Base-by-base conservation (phyloP, 257 asterid genomes). In the Coffea eugenioides region DNA sequence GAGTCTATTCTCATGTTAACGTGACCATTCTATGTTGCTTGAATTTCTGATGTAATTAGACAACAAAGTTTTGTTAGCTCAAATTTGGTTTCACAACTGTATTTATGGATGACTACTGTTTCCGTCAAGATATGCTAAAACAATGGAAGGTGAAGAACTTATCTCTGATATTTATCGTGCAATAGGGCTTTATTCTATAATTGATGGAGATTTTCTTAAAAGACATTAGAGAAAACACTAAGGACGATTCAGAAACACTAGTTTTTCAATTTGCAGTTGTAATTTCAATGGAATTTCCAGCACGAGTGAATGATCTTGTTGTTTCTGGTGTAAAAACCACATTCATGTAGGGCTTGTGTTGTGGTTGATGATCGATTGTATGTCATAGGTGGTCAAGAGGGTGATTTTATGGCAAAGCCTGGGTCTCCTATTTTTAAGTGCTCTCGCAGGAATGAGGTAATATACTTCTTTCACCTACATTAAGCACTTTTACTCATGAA, bases 321-420 rank as follows among this genome's bases (percentile, higher is more conserved):
- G 23, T 49, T 49, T 43, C 46, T 59, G 64, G 16, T 74, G 43
- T 81, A 25, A 78, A 74, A 27, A 76, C 79, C 72, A 18, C 52
- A 77, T 77, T 74, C 54, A 16, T 85, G 89, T 82, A 94, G 98
- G 93, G 90, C 97, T 59, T 91, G 97, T 85, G 89, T 92, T 70
- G 97, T 91, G 77, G 87, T 82, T 80, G 80, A 91, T 82, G 98
- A 91, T 80, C 85, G 75, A 16, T 81, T 94, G 79, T 93, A 92
- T 85, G 87, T 87, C 84, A 78, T 91, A 69, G 97, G 96, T 74
- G 98, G 98, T 75, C 97, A 91, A 88, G 98, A 94, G 86, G 98
- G 98, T 68, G 97, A 92, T 87, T 91, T 93, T 88, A 90, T 92
- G 97, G 97, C 98, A 34, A 93, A 94, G 86, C 97, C 97, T 65